phyloP scores from a whole-genome alignment of 2,329 filamentous ascomycete species.

The Aspergillus floridensis region DNA sequence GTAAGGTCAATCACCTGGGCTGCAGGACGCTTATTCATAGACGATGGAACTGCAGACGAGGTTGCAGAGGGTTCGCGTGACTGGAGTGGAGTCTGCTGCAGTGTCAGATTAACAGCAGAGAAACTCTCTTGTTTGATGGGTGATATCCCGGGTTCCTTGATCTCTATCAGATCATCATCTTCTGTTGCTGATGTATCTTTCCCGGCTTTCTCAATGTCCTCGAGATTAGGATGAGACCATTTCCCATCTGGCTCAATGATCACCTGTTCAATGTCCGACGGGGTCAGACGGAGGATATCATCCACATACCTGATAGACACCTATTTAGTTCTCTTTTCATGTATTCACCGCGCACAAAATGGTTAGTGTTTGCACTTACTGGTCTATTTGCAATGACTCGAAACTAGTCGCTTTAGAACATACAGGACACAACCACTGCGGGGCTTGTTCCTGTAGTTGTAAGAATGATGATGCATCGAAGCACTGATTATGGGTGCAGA shows the following conservation, averaged over 20 bases:
- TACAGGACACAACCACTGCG: conserved; percentile 93
- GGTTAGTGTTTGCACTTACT: conserved; percentile 53
- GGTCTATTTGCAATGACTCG: conserved; percentile 79
- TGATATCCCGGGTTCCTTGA: conserved; percentile 38
- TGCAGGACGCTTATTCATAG: conserved; percentile 48
- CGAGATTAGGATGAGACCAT: conserved; percentile 60
- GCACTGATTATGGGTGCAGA: conserved; percentile 88
- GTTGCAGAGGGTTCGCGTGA: conserved; percentile 40
- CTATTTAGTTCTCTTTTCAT: conserved; percentile 5
- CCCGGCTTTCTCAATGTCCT: conserved; percentile 38
- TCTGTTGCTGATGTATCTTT: conserved; percentile 40
- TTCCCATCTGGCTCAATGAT: conserved; percentile 82
- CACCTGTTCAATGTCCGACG: conserved; percentile 73
- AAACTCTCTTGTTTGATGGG: conserved; percentile 40
- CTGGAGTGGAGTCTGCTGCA: conserved; percentile 36
- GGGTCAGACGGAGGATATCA: conserved; percentile 76
- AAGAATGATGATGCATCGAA: conserved; percentile 93
- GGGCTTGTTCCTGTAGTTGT: conserved; percentile 90
- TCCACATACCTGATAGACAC: conserved; percentile 67
- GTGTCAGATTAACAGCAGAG: conserved; percentile 18
- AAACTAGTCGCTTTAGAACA: conserved; percentile 83
- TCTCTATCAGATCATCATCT: conserved; percentile 53
- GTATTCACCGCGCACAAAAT: not conserved
- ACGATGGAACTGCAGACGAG: conserved; percentile 34
- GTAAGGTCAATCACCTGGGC: conserved; percentile 55